Percentiles rank a stretch among this genome's conserved stretches.
phyloP scores from a whole-genome alignment of 345 rosid genomes.

The Euphorbia peplus region DNA sequence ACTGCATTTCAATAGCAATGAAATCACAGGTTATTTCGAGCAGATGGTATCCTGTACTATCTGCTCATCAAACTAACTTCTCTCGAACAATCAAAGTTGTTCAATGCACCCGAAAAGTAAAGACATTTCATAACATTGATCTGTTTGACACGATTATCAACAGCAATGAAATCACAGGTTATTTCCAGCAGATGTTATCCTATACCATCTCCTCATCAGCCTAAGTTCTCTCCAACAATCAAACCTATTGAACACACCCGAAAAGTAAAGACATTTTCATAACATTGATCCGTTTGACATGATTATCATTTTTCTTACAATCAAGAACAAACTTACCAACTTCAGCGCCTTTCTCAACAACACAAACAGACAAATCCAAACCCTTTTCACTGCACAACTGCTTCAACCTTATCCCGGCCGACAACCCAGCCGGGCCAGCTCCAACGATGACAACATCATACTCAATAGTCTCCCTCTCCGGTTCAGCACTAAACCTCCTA shows the following conservation, averaged over 20 bases:
- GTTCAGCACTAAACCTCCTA: slow-evolving; percentile 49
- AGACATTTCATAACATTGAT: too few species aligned
- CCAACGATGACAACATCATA: slow-evolving; percentile 92
- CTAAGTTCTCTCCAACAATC: background rate
- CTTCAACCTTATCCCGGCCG: slow-evolving; percentile 86
- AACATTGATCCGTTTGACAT: background rate
- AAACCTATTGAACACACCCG: background rate
- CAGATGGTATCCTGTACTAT: too few species aligned
- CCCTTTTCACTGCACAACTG: slow-evolving; percentile 71
- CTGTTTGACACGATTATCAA: too few species aligned
- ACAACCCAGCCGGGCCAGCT: slow-evolving; percentile 98
- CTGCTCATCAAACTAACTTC: too few species aligned
- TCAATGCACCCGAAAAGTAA: too few species aligned
- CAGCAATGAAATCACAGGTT: too few species aligned
- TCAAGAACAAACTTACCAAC: slow-evolving; percentile 44
- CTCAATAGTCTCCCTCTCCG: slow-evolving; percentile 62
- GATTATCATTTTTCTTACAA: background rate
- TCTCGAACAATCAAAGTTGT: too few species aligned
- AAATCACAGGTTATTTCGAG: background rate
- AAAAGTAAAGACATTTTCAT: background rate
- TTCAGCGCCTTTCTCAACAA: slow-evolving; percentile 96
- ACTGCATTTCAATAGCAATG: background rate
- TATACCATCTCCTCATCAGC: background rate
- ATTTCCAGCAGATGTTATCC: background rate
- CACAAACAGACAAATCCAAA: slow-evolving; percentile 79